Conservation (phyloP, 176 grass and related monocot genomes). For the Canna indica region DNA sequence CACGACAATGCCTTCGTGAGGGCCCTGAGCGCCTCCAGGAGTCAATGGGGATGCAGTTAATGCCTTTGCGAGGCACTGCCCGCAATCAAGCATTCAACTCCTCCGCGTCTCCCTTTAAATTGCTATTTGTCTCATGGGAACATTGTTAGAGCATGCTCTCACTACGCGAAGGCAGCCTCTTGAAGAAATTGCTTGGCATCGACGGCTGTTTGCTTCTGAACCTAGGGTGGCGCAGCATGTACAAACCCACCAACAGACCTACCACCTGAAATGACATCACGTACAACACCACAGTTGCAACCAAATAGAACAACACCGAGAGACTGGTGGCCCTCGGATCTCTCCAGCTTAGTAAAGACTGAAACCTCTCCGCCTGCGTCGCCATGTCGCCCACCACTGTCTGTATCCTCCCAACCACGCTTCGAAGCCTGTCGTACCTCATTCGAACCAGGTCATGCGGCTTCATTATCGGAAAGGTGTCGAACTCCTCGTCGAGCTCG, state of each 20-base stretch:
- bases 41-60: too few relatives aligned
- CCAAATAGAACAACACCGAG: constrained; percentile 42
- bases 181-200: constrained; percentile 54
- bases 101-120: too few relatives aligned
- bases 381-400: constrained; percentile 67
- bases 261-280: constrained; percentile 33
- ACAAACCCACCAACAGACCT: constrained; percentile 34
- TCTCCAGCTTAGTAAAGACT: constrained; percentile 61
- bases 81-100: too few relatives aligned
- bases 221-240: constrained; percentile 52
- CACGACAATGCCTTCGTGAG: background rate
- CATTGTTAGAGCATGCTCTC: constrained; percentile 35
- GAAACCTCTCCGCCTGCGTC: constrained; percentile 56
- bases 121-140: too few relatives aligned
- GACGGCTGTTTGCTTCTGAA: constrained; percentile 52
- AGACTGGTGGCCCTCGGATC: constrained; percentile 57
- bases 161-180: constrained; percentile 41
- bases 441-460: constrained; percentile 39
- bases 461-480: constrained; percentile 49
- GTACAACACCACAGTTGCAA: constrained; percentile 36
- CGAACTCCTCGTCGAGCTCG: too few relatives aligned
- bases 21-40: too few relatives aligned
- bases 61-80: too few relatives aligned
- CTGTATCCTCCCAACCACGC: constrained; percentile 53
- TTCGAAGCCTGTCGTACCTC: constrained; percentile 72